Conservation (phyloP, 2,329 filamentous ascomycete species). For the Apiospora aurea region DNA sequence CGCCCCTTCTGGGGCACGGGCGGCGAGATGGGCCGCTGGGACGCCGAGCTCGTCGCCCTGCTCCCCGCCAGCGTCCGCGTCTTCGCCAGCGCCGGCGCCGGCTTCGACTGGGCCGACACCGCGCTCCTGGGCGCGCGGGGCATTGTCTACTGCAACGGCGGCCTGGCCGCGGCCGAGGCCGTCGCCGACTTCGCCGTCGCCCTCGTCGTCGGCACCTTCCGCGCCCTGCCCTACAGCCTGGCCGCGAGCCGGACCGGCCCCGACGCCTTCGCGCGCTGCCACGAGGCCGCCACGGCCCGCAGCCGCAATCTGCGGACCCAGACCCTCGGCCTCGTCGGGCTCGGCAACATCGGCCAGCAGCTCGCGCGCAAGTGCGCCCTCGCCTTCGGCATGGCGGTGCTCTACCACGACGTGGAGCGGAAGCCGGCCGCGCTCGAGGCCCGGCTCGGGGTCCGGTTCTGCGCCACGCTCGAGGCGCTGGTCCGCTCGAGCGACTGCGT, state of each 20-base stretch:
- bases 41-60: slow-evolving; percentile 62
- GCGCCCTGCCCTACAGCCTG: slow-evolving; percentile 70
- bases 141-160: slow-evolving; percentile 76
- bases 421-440: slow-evolving; percentile 53
- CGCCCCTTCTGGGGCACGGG: slow-evolving; percentile 70
- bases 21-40: slow-evolving; percentile 70
- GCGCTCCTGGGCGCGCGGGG: slow-evolving; percentile 66
- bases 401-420: slow-evolving; percentile 66
- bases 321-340: slow-evolving; percentile 70
- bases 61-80: slow-evolving; percentile 61
- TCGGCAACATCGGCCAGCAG: slow-evolving; percentile 70
- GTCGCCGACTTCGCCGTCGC: slow-evolving; percentile 76
- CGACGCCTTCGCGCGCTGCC: slow-evolving; percentile 61
- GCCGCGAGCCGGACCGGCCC: slow-evolving; percentile 51
- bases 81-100: slow-evolving; percentile 66
- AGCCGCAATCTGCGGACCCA: slow-evolving; percentile 70
- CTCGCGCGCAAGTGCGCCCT: slow-evolving; percentile 64
- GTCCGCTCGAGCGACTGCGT: slow-evolving; percentile 63
- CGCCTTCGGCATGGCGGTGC: slow-evolving; percentile 72
- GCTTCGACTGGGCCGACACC: slow-evolving; percentile 69
- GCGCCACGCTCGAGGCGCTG: slow-evolving; percentile 58
- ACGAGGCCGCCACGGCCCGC: slow-evolving; percentile 63
- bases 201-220: slow-evolving; percentile 73
- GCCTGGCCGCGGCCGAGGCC: slow-evolving; percentile 73
- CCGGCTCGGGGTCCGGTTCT: slow-evolving; percentile 55